A percentile compares a stretch with the other conserved stretches of the same genome.
phyloP scores from a whole-genome alignment of 164 flowering plant species.

The Hamamelis virginiana region DNA sequence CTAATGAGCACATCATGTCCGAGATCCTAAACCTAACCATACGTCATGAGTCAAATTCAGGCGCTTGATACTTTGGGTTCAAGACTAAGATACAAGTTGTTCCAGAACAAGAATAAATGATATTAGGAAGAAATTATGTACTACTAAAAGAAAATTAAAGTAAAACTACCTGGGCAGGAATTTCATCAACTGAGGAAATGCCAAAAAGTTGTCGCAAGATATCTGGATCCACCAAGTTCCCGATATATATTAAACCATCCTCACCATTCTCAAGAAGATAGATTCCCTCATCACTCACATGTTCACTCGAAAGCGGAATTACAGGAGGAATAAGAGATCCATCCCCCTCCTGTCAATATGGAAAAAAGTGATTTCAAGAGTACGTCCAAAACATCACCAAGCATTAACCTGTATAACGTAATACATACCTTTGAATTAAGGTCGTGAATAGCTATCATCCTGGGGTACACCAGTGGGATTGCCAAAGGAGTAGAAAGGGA shows the following conservation, averaged over 20 bases:
- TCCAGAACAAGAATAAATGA: background rate
- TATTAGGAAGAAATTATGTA: background rate
- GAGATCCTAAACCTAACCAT: background rate
- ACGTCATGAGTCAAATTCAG: background rate
- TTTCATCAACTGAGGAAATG: conserved; percentile 58
- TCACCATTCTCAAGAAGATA: conserved; percentile 94
- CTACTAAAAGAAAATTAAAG: background rate
- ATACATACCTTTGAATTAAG: conserved; percentile 57
- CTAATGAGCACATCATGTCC: background rate
- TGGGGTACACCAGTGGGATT: conserved; percentile 83
- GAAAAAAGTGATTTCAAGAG: conserved; percentile 4
- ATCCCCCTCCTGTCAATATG: conserved; percentile 54
- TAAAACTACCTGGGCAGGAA: conserved; percentile 71
- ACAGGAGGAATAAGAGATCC: conserved; percentile 51
- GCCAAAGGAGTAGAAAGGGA: conserved; percentile 67
- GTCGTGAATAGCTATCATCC: conserved; percentile 80
- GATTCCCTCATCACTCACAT: conserved; percentile 75
- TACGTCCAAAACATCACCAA: background rate
- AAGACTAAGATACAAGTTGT: background rate
- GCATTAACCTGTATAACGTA: background rate
- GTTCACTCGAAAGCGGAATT: conserved; percentile 91
- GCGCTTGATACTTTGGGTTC: background rate
- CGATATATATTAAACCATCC: conserved; percentile 79
- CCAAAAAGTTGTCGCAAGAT: conserved; percentile 66
- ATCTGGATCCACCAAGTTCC: conserved; percentile 54